Conservation (phyloP, 305 asterid species). For the Ajuga reptans region DNA sequence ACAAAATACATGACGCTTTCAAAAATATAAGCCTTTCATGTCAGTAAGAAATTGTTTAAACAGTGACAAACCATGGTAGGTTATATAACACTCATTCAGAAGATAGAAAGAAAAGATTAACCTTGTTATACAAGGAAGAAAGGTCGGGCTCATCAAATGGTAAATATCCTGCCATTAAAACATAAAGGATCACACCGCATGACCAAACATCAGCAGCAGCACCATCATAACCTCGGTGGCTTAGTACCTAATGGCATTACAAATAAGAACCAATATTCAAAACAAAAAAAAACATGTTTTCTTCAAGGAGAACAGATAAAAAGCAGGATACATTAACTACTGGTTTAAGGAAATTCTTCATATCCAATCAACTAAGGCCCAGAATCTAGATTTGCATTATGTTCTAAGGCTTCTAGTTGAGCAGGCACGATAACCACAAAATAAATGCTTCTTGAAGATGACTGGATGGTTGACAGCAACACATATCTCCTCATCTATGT, state of each 20-base stretch:
- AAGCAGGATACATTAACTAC: conserved; percentile 7
- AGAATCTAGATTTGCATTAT: neutral
- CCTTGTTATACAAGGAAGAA: conserved; percentile 67
- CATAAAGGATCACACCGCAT: conserved; percentile 88
- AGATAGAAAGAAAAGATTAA: conserved; percentile 23
- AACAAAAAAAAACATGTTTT: conserved; percentile 7
- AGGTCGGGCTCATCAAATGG: conserved; percentile 81
- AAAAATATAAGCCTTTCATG: neutral
- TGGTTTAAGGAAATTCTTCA: neutral
- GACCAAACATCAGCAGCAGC: conserved; percentile 98
- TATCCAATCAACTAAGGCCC: conserved; percentile 18
- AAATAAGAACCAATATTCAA: conserved; percentile 15
- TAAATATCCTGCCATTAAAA: conserved; percentile 78
- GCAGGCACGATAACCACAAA: neutral
- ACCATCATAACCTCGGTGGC: conserved; percentile 84
- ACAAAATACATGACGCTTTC: conserved; percentile 3
- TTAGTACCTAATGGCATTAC: conserved; percentile 50
- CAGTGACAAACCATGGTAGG: neutral
- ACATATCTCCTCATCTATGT: neutral
- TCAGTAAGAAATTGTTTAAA: neutral
- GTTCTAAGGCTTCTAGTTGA: neutral
- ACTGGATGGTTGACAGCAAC: neutral
- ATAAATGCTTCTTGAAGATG: neutral
- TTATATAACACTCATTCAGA: neutral
- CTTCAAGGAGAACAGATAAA: conserved; percentile 3